A percentile compares a stretch with the other conserved stretches of the same genome.
phyloP scores from a whole-genome alignment of 768 basidiomycete species.

The Lactarius quietus region DNA sequence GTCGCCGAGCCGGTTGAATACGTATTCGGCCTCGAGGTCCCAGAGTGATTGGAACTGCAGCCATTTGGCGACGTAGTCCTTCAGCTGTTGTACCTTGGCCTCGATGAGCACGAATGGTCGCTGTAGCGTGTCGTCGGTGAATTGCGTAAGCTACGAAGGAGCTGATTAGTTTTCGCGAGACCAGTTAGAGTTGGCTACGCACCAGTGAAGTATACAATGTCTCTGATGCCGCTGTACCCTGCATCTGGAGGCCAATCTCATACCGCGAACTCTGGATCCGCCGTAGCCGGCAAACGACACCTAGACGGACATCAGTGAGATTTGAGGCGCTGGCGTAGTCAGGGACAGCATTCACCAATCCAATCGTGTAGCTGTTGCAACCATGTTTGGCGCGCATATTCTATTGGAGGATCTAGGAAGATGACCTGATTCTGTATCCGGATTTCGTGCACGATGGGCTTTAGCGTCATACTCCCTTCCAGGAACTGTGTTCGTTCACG shows the following conservation, averaged over 20 bases:
- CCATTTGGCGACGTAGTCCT: slow-evolving; percentile 95
- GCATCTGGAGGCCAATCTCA: slow-evolving; percentile 94
- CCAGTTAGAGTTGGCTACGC: slow-evolving; percentile 28
- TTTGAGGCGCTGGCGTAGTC: neutral
- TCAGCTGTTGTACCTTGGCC: slow-evolving; percentile 79
- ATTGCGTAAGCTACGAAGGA: slow-evolving; percentile 59
- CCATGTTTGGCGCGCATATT: slow-evolving; percentile 89
- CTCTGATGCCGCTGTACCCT: slow-evolving; percentile 58
- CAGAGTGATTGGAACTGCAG: slow-evolving; percentile 98
- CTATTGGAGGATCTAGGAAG: slow-evolving; percentile 97
- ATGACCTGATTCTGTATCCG: slow-evolving; percentile 99
- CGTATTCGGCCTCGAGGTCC: slow-evolving; percentile 97
- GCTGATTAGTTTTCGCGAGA: slow-evolving; percentile 23
- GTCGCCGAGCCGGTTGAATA: slow-evolving; percentile 94
- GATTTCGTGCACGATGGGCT: slow-evolving; percentile 91
- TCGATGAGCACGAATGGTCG: slow-evolving; percentile 86
- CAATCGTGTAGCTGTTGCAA: slow-evolving; percentile 85
- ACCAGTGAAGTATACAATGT: slow-evolving; percentile 83
- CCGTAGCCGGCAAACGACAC: slow-evolving; percentile 80
- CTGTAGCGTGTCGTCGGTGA: slow-evolving; percentile 70
- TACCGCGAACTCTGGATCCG: slow-evolving; percentile 94
- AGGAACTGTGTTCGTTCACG: slow-evolving; percentile 44
- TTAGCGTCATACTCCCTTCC: slow-evolving; percentile 71
- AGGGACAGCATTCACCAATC: slow-evolving; percentile 51
- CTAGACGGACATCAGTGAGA: slow-evolving; percentile 35